Evolutionary conservation across 2,329 filamentous ascomycete genomes (phyloP), one percentile per base, ranked within the genome.

Genomic region (Polychaeton citri): DNA sequence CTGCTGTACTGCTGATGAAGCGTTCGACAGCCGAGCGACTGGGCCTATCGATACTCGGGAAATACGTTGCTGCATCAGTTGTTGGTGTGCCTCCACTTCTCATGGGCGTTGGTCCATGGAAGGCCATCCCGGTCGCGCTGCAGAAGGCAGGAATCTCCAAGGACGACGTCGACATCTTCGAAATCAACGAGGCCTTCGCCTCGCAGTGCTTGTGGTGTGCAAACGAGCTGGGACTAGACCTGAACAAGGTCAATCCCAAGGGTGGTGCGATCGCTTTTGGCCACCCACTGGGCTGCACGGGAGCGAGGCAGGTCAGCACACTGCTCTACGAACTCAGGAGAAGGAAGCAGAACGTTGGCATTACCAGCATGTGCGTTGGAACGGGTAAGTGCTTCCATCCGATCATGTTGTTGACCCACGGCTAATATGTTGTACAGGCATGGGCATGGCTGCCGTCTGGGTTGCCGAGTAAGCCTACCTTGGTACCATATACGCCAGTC

Each of bases 181-280:
- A 98, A 74, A 95, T 98, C 72, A 98, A 98, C 69, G 90, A 98
- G 73, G 90, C 90, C 1, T 98, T 98, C 60, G 90, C 90, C 20
- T 83, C 76, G 44, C 88, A 96, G 71, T 94, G 85, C 62, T 62
- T 96, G 47, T 96, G 82, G 81, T 95, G 86, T 61, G 76, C 83
- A 44, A 83, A 90, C 53, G 79, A 95, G 68, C 74, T 98, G 16
- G 80, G 79, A 31, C 64, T 98, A 19, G 81, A 85, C 36, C 57
- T 70, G 42, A 79, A 83, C 46, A 96, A 95, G 74, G 77, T 98
- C 56, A 96, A 96, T 68, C 88, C 88, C 51, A 94, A 95, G 72
- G 90, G 88, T 46, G 88, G 88, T 44, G 87, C 87, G 21, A 95
- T 95, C 59, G 88, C 88, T 8, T 94, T 95, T 57, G 53, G 19